These are phyloP conservation scores for Trichoderma aggressivum DNA, from an alignment of 2,329 filamentous ascomycete genomes.

Conservation along the genomic window DNA sequence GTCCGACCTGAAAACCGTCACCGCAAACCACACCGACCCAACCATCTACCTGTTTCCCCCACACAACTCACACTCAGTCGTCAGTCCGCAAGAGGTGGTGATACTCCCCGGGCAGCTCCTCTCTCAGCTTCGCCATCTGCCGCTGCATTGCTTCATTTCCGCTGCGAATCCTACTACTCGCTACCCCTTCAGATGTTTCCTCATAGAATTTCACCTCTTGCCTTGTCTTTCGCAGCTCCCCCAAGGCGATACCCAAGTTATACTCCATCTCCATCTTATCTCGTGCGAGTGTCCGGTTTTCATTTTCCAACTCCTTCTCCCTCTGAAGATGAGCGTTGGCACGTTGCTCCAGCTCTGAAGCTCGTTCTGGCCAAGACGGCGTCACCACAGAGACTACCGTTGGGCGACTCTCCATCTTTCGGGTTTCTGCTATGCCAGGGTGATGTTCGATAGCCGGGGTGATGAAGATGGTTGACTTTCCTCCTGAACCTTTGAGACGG, in stretches of 20 bases:
- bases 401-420: conserved; percentile 44
- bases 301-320: conserved; percentile 20
- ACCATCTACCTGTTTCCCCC: background rate
- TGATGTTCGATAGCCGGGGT: conserved; percentile 49
- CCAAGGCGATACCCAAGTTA: conserved; percentile 22
- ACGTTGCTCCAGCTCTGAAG: conserved; percentile 31
- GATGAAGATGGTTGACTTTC: conserved; percentile 48
- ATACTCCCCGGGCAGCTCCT: conserved; percentile 16
- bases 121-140: conserved; percentile 22
- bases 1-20: background rate
- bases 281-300: conserved; percentile 22
- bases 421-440: conserved; percentile 42
- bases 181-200: background rate
- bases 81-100: background rate
- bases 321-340: conserved; percentile 25
- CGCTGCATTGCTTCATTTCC: conserved; percentile 17
- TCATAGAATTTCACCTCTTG: conserved; percentile 25
- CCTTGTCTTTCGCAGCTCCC: conserved; percentile 22
- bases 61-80: background rate
- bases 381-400: conserved; percentile 34
- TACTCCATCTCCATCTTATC: conserved; percentile 26
- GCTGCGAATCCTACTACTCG: conserved; percentile 14
- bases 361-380: conserved; percentile 32
- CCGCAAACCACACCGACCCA: background rate
- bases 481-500: conserved; percentile 44